Conservation (phyloP, 257 asterid genomes). For the Solanum chiquidenum region DNA sequence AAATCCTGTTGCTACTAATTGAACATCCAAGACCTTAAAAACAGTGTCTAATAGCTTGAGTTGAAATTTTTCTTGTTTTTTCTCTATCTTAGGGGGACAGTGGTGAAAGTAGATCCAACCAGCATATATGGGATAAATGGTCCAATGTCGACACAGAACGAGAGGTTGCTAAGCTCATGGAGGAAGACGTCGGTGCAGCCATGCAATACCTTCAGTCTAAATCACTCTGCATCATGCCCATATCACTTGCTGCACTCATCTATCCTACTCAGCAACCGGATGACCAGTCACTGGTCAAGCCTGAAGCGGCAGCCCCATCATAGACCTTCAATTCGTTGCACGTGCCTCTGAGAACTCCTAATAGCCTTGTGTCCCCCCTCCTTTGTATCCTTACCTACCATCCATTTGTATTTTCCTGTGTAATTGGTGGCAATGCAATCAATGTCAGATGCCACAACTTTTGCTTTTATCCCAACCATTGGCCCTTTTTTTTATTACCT, state of each 20-base stretch:
- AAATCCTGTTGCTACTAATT: neutral
- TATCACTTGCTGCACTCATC: conserved; percentile 76
- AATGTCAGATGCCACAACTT: conserved; percentile 28
- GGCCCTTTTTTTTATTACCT: neutral
- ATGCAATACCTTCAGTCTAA: conserved; percentile 81
- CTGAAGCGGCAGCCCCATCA: conserved; percentile 57
- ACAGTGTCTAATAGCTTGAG: neutral
- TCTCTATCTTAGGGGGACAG: conserved; percentile 28
- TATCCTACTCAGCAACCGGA: conserved; percentile 47
- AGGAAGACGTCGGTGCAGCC: conserved; percentile 76
- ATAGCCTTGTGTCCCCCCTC: conserved; percentile 6
- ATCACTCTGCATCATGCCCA: conserved; percentile 89
- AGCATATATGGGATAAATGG: conserved; percentile 81
- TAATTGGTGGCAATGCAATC: conserved; percentile 24
- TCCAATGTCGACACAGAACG: conserved; percentile 68
- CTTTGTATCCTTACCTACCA: conserved; percentile 10
- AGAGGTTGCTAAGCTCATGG: conserved; percentile 82
- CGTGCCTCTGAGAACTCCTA: conserved; percentile 34
- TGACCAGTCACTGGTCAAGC: conserved; percentile 39
- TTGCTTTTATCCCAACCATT: conserved; percentile 12
- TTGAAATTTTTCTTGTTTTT: neutral
- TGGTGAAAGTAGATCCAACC: conserved; percentile 39
- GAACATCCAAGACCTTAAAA: neutral
- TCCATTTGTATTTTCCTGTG: neutral
- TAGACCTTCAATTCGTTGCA: conserved; percentile 17